Evolutionary conservation across 768 basidiomycete species (phyloP).

Genomic region (Termitomyces sp.): DNA sequence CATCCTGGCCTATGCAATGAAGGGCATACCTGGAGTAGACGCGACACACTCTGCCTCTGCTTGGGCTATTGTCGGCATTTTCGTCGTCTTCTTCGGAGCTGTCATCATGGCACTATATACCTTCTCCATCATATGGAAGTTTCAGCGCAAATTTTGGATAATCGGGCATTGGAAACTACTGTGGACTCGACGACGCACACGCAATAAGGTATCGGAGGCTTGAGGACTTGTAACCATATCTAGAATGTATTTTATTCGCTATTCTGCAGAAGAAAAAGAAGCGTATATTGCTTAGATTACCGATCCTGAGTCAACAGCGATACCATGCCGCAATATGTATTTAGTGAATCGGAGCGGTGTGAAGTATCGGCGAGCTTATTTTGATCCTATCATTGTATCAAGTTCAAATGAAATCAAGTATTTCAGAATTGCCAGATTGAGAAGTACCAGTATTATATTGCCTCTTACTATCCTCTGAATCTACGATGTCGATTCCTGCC

Average conservation of each 20-base stretch:
- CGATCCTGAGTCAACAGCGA: too few relatives aligned
- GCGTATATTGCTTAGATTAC: too few relatives aligned
- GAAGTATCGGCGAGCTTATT: neutral
- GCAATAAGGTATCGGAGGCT: neutral
- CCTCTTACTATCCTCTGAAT: neutral
- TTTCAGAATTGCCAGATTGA: too few relatives aligned
- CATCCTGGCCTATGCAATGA: slow-evolving; percentile 40
- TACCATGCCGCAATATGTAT: too few relatives aligned
- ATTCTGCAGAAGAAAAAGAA: neutral
- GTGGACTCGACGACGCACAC: slow-evolving; percentile 11
- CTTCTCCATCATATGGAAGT: slow-evolving; percentile 49
- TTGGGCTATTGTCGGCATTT: slow-evolving; percentile 38
- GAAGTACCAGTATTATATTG: too few relatives aligned
- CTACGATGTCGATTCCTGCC: slow-evolving; percentile 29
- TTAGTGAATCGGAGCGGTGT: too few relatives aligned
- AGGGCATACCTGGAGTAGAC: slow-evolving; percentile 24
- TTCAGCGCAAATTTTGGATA: slow-evolving; percentile 24
- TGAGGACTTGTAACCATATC: neutral
- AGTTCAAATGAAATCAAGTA: too few relatives aligned
- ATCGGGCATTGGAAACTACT: slow-evolving; percentile 14
- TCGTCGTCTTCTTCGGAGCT: slow-evolving; percentile 33
- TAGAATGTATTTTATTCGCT: neutral
- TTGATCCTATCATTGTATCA: neutral
- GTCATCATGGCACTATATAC: slow-evolving; percentile 41
- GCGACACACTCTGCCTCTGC: slow-evolving; percentile 26